A percentile compares a stretch with the other conserved stretches of the same genome.
phyloP scores from a whole-genome alignment of 176 grass and related monocot genomes.

The Aegilops bicornis region DNA sequence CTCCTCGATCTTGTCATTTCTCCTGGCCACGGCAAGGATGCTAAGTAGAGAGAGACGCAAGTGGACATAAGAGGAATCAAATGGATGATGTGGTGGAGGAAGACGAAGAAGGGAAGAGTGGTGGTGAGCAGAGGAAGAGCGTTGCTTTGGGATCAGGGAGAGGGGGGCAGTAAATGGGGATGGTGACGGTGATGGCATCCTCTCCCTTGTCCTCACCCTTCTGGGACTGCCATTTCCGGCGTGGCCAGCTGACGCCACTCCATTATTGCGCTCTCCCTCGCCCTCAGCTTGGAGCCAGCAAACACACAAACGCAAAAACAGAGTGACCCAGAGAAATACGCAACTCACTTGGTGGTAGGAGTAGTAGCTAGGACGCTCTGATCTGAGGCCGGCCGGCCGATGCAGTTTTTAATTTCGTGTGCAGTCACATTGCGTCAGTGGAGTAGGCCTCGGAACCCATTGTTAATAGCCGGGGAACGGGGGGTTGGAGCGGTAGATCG shows the following conservation, averaged over 20 bases:
- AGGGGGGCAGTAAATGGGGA: slow-evolving; percentile 45
- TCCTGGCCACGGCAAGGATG: background rate
- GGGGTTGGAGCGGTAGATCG: slow-evolving; percentile 14
- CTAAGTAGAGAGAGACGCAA: background rate
- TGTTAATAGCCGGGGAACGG: slow-evolving; percentile 32
- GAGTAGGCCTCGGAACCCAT: slow-evolving; percentile 10
- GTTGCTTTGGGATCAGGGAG: background rate
- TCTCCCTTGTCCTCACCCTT: slow-evolving; percentile 55
- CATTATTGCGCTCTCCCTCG: slow-evolving; percentile 41
- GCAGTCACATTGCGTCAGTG: slow-evolving; percentile 38
- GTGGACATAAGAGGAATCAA: slow-evolving; percentile 6
- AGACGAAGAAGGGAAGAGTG: background rate
- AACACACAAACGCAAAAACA: background rate
- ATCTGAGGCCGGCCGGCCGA: slow-evolving; percentile 2
- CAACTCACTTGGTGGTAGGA: background rate
- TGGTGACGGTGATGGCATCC: slow-evolving; percentile 48
- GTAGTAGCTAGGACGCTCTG: background rate
- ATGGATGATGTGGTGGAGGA: background rate
- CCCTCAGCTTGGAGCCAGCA: background rate
- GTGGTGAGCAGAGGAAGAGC: background rate
- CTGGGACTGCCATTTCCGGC: slow-evolving; percentile 63
- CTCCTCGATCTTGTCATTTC: slow-evolving; percentile 4
- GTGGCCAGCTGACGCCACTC: slow-evolving; percentile 55
- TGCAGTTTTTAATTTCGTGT: slow-evolving; percentile 25
- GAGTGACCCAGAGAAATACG: background rate